These are phyloP conservation scores for Heliocybe sulcata DNA, from an alignment of 1,284 basidiomycete genomes.

Conservation along the genomic window DNA sequence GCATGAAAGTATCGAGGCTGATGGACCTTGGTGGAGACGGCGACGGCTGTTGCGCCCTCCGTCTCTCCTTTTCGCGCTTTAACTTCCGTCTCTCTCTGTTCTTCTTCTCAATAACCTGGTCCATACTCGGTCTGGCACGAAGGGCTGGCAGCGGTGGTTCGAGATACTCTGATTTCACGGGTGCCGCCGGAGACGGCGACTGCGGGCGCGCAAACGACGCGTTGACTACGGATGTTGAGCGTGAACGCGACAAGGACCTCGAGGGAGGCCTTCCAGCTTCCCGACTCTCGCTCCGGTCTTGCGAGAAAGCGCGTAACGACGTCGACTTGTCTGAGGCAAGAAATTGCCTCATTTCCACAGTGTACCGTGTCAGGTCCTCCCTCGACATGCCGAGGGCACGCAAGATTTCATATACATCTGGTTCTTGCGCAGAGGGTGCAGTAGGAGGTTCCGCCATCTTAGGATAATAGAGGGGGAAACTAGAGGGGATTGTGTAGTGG, in stretches of 20 bases:
- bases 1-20: slow-evolving; percentile 3
- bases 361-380: slow-evolving; percentile 58
- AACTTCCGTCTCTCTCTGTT: slow-evolving; percentile 40
- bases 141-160: slow-evolving; percentile 42
- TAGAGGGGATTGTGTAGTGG: background rate
- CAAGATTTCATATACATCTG: slow-evolving; percentile 60
- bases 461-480: background rate
- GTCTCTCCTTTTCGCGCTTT: slow-evolving; percentile 35
- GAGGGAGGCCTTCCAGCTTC: slow-evolving; percentile 20
- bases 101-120: slow-evolving; percentile 63
- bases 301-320: slow-evolving; percentile 35
- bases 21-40: slow-evolving; percentile 29
- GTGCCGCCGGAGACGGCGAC: slow-evolving; percentile 41
- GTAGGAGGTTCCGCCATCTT: background rate
- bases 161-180: slow-evolving; percentile 51
- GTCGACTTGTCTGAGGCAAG: slow-evolving; percentile 43
- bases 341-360: slow-evolving; percentile 69
- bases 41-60: slow-evolving; percentile 20
- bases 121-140: slow-evolving; percentile 57
- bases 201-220: slow-evolving; percentile 24
- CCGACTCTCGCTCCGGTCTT: slow-evolving; percentile 17
- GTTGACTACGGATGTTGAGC: slow-evolving; percentile 44
- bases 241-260: slow-evolving; percentile 36
- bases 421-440: slow-evolving; percentile 17
- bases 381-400: slow-evolving; percentile 61